Conservation (phyloP, 2,329 filamentous ascomycete species). For the Aschersonia sp. region DNA sequence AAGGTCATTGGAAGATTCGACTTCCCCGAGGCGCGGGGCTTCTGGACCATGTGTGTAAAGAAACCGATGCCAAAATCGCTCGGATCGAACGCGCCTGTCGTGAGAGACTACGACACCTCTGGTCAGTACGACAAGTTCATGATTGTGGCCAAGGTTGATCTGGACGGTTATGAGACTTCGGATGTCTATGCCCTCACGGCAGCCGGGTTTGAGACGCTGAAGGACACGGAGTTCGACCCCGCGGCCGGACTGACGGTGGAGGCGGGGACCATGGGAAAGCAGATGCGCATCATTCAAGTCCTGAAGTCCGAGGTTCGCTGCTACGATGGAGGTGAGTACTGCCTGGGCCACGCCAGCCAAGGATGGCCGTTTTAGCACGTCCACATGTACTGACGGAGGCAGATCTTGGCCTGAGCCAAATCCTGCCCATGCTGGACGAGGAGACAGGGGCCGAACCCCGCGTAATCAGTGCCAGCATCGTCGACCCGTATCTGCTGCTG, state of each 20-base stretch:
- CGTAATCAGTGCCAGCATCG: conserved; percentile 68
- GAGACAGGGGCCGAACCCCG: conserved; percentile 69
- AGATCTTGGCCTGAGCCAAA: conserved; percentile 82
- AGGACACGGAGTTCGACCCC: conserved; percentile 80
- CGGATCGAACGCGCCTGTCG: conserved; percentile 31
- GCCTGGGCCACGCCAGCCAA: neutral
- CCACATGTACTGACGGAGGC: neutral
- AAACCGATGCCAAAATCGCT: conserved; percentile 49
- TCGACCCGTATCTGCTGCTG: conserved; percentile 73
- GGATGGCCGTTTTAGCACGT: no score
- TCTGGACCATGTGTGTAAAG: conserved; percentile 69
- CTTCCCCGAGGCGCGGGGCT: conserved; percentile 56
- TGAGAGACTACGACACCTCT: conserved; percentile 40
- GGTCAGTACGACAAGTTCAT: conserved; percentile 64
- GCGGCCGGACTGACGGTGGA: conserved; percentile 78
- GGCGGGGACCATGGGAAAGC: conserved; percentile 67
- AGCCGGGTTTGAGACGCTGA: conserved; percentile 58
- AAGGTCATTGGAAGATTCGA: conserved; percentile 54
- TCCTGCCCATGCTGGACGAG: conserved; percentile 84
- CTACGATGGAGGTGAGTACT: conserved; percentile 66
- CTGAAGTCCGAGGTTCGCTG: conserved; percentile 75
- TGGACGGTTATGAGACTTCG: conserved; percentile 59
- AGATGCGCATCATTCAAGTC: conserved; percentile 74
- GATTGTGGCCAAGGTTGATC: conserved; percentile 61
- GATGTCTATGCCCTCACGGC: conserved; percentile 65